These are phyloP conservation scores for Austroboletus novae-zelandiae DNA, from an alignment of 1,284 basidiomycete species.

Conservation along the genomic window DNA sequence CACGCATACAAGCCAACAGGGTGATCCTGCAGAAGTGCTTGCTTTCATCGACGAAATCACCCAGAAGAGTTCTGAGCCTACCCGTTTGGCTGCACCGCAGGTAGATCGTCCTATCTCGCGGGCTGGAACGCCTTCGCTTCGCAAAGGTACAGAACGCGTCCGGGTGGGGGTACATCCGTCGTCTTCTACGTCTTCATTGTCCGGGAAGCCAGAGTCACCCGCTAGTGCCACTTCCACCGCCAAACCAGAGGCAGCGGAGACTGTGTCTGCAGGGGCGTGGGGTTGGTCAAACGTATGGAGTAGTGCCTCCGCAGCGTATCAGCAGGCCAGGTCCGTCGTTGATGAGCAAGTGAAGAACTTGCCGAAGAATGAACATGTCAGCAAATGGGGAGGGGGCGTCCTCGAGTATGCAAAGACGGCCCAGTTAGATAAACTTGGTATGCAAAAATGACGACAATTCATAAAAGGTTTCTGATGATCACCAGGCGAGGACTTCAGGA, in stretches of 20 bases:
- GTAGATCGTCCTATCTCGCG: conserved; percentile 62
- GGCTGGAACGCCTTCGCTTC: conserved; percentile 66
- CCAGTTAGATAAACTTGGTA: conserved; percentile 83
- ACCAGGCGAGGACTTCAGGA: conserved; percentile 82
- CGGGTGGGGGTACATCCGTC: conserved; percentile 51
- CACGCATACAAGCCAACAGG: conserved; percentile 37
- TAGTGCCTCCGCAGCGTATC: conserved; percentile 80
- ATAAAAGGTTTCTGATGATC: conserved; percentile 1
- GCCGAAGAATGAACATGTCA: conserved; percentile 77
- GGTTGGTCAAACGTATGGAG: conserved; percentile 88
- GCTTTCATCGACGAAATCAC: conserved; percentile 95
- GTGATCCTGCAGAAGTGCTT: conserved; percentile 75
- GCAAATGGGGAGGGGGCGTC: conserved; percentile 71
- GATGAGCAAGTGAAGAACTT: conserved; percentile 87
- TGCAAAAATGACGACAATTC: conserved; percentile 12
- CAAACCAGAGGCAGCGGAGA: conserved; percentile 26
- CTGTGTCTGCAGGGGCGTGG: conserved; percentile 46
- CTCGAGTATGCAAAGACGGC: conserved; percentile 69
- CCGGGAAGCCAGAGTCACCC: conserved; percentile 32
- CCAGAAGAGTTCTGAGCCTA: conserved; percentile 80
- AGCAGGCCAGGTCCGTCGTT: conserved; percentile 84
- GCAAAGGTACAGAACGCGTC: conserved; percentile 77
- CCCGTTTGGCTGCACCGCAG: conserved; percentile 52
- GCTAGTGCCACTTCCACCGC: conserved; percentile 20
- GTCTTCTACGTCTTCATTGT: conserved; percentile 40